These are phyloP conservation scores for Hysterium pulicare DNA, from an alignment of 2,329 filamentous ascomycete species.

Conservation along the genomic window DNA sequence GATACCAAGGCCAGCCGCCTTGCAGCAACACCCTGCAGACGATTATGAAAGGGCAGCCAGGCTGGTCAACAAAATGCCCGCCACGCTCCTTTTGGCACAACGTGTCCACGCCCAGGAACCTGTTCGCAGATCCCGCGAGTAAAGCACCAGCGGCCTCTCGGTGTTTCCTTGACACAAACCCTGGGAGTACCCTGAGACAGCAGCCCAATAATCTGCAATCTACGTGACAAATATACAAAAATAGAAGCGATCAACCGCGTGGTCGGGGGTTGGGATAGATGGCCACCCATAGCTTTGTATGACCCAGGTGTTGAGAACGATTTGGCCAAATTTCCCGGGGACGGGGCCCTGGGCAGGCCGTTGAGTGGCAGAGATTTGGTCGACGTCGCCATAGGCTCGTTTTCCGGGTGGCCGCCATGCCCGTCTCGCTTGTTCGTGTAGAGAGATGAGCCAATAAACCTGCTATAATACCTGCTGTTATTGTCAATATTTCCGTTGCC, in stretches of 20 bases:
- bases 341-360: slow-evolving; percentile 16
- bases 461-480: slow-evolving; percentile 31
- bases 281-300: background rate
- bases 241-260: background rate
- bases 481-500: slow-evolving; percentile 33
- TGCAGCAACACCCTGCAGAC: slow-evolving; percentile 12
- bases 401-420: slow-evolving; percentile 8
- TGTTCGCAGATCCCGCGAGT: slow-evolving; percentile 4
- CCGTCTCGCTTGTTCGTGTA: slow-evolving; percentile 25
- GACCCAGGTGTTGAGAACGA: background rate
- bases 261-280: background rate
- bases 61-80: slow-evolving; percentile 17
- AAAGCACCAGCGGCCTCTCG: background rate
- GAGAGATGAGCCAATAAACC: slow-evolving; percentile 33
- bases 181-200: background rate
- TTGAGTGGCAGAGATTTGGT: slow-evolving; percentile 8
- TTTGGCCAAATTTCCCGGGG: slow-evolving; percentile 1
- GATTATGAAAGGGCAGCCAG: background rate
- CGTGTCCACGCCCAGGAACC: slow-evolving; percentile 28
- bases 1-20: slow-evolving; percentile 11
- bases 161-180: background rate
- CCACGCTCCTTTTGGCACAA: slow-evolving; percentile 31
- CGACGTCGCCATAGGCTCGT: slow-evolving; percentile 15
- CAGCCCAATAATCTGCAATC: background rate
- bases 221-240: background rate